Conservation (phyloP, 257 asterid genomes). For the Jacaranda copaia region DNA sequence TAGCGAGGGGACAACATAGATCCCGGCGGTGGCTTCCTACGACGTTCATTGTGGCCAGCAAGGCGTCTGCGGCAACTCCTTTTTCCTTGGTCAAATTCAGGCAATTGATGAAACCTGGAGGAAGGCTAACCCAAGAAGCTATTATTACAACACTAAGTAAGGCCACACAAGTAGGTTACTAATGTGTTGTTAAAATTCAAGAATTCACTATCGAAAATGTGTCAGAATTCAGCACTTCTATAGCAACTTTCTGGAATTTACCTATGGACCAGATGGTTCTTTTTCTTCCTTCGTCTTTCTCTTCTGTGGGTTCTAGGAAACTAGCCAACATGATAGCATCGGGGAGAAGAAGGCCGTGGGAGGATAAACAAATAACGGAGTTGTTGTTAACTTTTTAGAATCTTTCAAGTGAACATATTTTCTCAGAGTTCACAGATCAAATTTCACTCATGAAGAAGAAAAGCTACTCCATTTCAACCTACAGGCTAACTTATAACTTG, state of each 20-base stretch:
- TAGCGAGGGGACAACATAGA: conserved; percentile 61
- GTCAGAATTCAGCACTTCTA: conserved; percentile 14
- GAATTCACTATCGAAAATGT: conserved; percentile 4
- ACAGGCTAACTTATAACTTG: too few relatives aligned
- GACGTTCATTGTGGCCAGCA: conserved; percentile 93
- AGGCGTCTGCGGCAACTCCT: conserved; percentile 95
- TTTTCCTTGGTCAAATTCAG: conserved; percentile 93
- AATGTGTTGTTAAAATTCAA: not conserved
- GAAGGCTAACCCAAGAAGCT: conserved; percentile 36
- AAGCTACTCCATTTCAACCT: too few relatives aligned
- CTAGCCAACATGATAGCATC: too few relatives aligned
- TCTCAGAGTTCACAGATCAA: too few relatives aligned
- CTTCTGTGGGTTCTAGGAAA: too few relatives aligned
- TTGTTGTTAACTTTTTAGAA: too few relatives aligned
- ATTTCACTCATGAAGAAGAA: too few relatives aligned
- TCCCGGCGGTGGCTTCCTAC: conserved; percentile 84
- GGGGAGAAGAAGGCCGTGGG: too few relatives aligned
- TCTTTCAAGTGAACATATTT: too few relatives aligned
- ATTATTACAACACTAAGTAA: conserved; percentile 26
- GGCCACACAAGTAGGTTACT: not conserved
- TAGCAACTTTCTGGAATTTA: not conserved
- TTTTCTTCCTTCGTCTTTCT: too few relatives aligned
- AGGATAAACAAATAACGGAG: too few relatives aligned
- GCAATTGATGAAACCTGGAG: conserved; percentile 84
- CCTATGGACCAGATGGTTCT: too few relatives aligned